Conservation (phyloP, 2,329 filamentous ascomycete genomes). For the Neopestalotiopsis rosae region DNA sequence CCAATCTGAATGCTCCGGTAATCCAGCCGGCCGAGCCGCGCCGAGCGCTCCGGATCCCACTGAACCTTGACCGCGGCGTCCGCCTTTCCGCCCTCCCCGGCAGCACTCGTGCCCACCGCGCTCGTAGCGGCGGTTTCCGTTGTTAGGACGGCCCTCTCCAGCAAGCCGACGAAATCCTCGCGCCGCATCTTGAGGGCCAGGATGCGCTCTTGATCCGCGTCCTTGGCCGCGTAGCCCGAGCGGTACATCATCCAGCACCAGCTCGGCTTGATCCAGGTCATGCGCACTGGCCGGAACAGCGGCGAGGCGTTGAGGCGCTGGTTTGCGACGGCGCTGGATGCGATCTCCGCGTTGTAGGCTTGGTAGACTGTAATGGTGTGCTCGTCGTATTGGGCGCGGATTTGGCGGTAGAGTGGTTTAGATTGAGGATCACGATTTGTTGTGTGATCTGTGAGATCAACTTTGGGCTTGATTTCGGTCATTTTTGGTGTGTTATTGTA, state of each 20-base stretch:
- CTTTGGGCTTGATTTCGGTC: too few relatives aligned
- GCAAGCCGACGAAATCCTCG: slow-evolving; percentile 52
- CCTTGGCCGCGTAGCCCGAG: slow-evolving; percentile 64
- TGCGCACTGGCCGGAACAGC: slow-evolving; percentile 56
- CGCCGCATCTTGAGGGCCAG: slow-evolving; percentile 62
- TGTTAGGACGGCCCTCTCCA: slow-evolving; percentile 41
- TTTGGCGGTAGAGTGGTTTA: slow-evolving; percentile 48
- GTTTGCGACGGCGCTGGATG: slow-evolving; percentile 52
- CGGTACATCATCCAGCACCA: slow-evolving; percentile 71
- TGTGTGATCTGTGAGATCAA: too few relatives aligned
- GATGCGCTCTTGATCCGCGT: slow-evolving; percentile 57
- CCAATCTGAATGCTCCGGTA: slow-evolving; percentile 68
- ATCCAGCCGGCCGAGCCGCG: slow-evolving; percentile 47
- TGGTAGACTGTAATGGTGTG: slow-evolving; percentile 66
- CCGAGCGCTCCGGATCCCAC: slow-evolving; percentile 66
- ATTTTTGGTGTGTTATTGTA: too few relatives aligned
- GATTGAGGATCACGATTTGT: too few relatives aligned
- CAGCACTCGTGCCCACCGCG: not conserved
- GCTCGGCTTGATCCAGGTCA: slow-evolving; percentile 71
- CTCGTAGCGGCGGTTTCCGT: not conserved
- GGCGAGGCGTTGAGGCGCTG: slow-evolving; percentile 60
- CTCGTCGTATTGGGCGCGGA: slow-evolving; percentile 56
- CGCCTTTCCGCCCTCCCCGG: slow-evolving; percentile 23
- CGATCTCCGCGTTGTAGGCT: slow-evolving; percentile 61
- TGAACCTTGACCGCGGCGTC: slow-evolving; percentile 56